Conservation (phyloP, 345 rosid species). For the Raphanus sativus region DNA sequence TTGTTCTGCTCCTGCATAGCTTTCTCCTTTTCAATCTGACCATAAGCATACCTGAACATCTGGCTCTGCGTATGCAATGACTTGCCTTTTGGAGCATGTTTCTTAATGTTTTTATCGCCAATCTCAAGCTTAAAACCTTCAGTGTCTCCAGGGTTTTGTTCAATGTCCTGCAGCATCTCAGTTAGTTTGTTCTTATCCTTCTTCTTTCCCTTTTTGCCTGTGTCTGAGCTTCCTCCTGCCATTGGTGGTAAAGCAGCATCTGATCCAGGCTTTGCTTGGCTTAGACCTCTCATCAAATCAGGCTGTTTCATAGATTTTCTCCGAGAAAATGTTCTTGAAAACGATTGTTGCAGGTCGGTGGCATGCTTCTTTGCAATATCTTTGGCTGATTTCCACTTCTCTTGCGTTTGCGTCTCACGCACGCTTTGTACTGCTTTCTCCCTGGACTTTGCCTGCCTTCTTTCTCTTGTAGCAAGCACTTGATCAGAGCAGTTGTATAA, state of each 20-base stretch:
- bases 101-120: constrained; percentile 71
- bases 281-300: constrained; percentile 46
- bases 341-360: constrained; percentile 57
- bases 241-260: constrained; percentile 61
- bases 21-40: constrained; percentile 90
- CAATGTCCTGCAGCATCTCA: constrained; percentile 77
- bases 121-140: constrained; percentile 77
- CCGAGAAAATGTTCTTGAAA: constrained; percentile 86
- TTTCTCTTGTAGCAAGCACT: constrained; percentile 87
- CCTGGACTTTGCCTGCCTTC: constrained; percentile 79
- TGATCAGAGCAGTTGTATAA: constrained; percentile 95
- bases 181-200: constrained; percentile 70
- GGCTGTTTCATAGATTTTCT: constrained; percentile 57
- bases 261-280: constrained; percentile 62
- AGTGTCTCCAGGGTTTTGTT: constrained; percentile 62
- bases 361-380: constrained; percentile 84
- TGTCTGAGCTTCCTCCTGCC: constrained; percentile 34
- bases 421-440: constrained; percentile 91
- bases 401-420: constrained; percentile 69
- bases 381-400: constrained; percentile 92
- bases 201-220: constrained; percentile 57
- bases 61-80: constrained; percentile 88
- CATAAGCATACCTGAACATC: constrained; percentile 91
- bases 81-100: constrained; percentile 76
- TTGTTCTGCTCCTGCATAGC: constrained; percentile 83